Evolutionary conservation across 2,329 filamentous ascomycete species (phyloP), one percentile per base, ranked within the genome.

Genomic region (Aspergillus flavus): DNA sequence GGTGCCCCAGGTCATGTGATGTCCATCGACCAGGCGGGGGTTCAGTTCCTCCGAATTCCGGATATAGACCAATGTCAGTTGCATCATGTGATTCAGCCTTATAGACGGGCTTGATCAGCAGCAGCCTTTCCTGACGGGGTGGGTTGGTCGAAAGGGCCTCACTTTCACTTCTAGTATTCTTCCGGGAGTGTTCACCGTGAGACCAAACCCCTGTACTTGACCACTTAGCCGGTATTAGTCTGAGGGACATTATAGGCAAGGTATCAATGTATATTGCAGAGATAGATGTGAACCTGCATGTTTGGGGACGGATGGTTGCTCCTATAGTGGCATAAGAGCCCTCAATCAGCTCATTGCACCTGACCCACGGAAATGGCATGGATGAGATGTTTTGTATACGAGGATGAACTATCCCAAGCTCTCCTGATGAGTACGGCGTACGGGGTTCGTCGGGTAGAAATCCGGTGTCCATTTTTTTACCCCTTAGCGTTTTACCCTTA

Each of bases 11-110:
- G 39, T 63, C 61, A 65, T 54, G 63, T 65, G 63, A 65, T 19
- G n/a, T 65, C 61, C 63, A 50, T 36, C 61, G 61, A 48, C 28
- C 52, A 14, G 3, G 14, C 5, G 32, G 34, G n/a, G 12, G 19
- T 5, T 34, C n/a, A 19, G n/a, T 55, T 55, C 12, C 23, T 11
- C 52, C 32, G 32, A 39, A 6, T 36, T 11, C 34, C 52, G 9
- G 14, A 30, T n/a, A 23, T 56, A 16, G 23, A 10, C 19, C 36
- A 21, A 46, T 23, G n/a, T 23, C n/a, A 52, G 6, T 3, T 10
- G 4, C 12, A 34, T 64, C 65, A 66, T 54, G 63, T 66, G 65
- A 66, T 45, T 64, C 64, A 66, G 64, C 64, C 64, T 61, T 66
- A 64, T 57, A 16, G 10, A 34, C 5, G 32, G 32, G 32, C 32